Evolutionary conservation across 2,329 filamentous ascomycete species (phyloP).

Genomic region (Biscogniauxia mediterranea): DNA sequence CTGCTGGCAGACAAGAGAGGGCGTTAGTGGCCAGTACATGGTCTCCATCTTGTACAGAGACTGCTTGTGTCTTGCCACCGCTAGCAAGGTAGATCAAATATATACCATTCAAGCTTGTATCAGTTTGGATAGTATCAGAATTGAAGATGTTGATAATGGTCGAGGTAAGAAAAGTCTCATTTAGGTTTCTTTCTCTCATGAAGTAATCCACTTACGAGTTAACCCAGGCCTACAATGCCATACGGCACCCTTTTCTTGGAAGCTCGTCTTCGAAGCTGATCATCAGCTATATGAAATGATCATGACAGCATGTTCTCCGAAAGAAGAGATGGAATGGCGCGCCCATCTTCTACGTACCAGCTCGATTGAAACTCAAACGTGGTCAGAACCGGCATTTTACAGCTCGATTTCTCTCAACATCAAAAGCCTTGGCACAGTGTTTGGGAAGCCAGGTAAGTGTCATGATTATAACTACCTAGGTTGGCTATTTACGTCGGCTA

Average conservation of each 20-base stretch:
- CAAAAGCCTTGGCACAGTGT: slow-evolving; percentile 71
- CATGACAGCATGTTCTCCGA: slow-evolving; percentile 78
- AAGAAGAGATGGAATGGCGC: slow-evolving; percentile 80
- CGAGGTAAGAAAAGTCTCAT: slow-evolving; percentile 52
- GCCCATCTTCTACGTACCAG: slow-evolving; percentile 57
- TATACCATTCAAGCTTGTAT: slow-evolving; percentile 78
- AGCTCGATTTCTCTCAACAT: slow-evolving; percentile 68
- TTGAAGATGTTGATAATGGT: slow-evolving; percentile 75
- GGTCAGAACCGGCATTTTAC: slow-evolving; percentile 49
- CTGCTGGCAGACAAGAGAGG: slow-evolving; percentile 71
- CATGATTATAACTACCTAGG: not conserved
- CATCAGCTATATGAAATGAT: slow-evolving; percentile 80
- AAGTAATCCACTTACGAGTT: slow-evolving; percentile 12
- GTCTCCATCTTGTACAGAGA: slow-evolving; percentile 81
- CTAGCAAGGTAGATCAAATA: slow-evolving; percentile 60
- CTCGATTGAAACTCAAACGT: slow-evolving; percentile 47
- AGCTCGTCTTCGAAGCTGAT: slow-evolving; percentile 77
- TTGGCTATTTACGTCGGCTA: slow-evolving; percentile 3
- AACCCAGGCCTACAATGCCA: slow-evolving; percentile 78
- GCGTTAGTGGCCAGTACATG: slow-evolving; percentile 76
- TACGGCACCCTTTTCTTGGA: slow-evolving; percentile 86
- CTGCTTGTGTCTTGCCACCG: slow-evolving; percentile 72
- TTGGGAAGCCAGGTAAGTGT: slow-evolving; percentile 64
- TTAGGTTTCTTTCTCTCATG: not conserved
- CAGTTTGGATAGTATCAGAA: slow-evolving; percentile 59